Conservation (phyloP, 257 asterid species). For the Rauvolfia tetraphylla region DNA sequence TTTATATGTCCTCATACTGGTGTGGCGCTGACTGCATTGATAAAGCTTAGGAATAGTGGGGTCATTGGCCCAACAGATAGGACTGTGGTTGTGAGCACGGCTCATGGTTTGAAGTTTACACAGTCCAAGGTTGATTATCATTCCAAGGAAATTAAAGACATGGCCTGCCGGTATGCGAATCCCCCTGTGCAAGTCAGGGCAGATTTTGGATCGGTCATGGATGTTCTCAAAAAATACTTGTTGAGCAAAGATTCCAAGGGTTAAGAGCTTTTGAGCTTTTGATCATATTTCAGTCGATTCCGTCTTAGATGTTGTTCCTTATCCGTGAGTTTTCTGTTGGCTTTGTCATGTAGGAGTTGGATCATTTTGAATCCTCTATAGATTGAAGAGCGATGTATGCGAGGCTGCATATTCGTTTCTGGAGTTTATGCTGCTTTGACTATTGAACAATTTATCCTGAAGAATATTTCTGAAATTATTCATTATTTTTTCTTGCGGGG, state of each 20-base stretch:
- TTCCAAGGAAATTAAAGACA: slow-evolving; percentile 49
- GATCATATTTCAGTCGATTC: not conserved
- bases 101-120: slow-evolving; percentile 24
- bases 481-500: too few relatives aligned
- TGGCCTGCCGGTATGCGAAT: slow-evolving; percentile 19
- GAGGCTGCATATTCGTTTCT: not conserved
- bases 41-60: slow-evolving; percentile 33
- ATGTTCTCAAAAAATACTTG: slow-evolving; percentile 70
- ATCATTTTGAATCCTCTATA: not conserved
- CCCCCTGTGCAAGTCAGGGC: slow-evolving; percentile 20
- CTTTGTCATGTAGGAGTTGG: not conserved
- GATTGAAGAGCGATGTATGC: not conserved
- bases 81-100: slow-evolving; percentile 21
- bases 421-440: not conserved
- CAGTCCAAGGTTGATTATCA: slow-evolving; percentile 34
- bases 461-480: not conserved
- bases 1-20: slow-evolving; percentile 92
- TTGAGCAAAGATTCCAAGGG: slow-evolving; percentile 48
- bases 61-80: slow-evolving; percentile 17
- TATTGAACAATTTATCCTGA: not conserved
- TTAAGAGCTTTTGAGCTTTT: not conserved
- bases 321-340: not conserved
- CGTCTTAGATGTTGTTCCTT: not conserved
- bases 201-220: slow-evolving; percentile 89
- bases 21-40: slow-evolving; percentile 72